phyloP scores from a whole-genome alignment of 495 filamentous ascomycete genomes.

The Filosporella fistucella region DNA sequence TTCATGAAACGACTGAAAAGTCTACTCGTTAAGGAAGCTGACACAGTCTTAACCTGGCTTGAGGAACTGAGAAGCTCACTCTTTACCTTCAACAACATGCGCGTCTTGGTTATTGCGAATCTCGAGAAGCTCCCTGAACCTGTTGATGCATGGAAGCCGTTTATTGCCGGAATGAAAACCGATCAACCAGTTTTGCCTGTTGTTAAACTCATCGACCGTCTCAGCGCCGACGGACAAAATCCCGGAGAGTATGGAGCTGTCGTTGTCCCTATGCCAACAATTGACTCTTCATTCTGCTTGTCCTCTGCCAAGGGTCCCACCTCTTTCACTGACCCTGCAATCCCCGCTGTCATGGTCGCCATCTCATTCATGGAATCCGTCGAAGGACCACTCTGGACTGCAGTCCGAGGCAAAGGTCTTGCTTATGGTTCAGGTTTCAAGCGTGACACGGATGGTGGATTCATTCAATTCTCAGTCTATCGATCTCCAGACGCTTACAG shows the following conservation, averaged over 20 bases:
- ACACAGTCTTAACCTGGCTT: slow-evolving; percentile 67
- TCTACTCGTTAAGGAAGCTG: slow-evolving; percentile 66
- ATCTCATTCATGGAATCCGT: slow-evolving; percentile 86
- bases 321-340: slow-evolving; percentile 66
- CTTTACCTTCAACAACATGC: slow-evolving; percentile 76
- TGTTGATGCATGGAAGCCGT: slow-evolving; percentile 76
- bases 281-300: slow-evolving; percentile 88
- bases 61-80: slow-evolving; percentile 69
- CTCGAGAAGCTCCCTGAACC: slow-evolving; percentile 71
- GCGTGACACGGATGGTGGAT: slow-evolving; percentile 70
- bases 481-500: slow-evolving; percentile 85
- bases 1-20: slow-evolving; percentile 82
- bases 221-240: slow-evolving; percentile 65
- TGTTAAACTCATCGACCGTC: slow-evolving; percentile 44
- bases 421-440: slow-evolving; percentile 82
- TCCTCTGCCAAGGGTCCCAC: slow-evolving; percentile 69
- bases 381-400: slow-evolving; percentile 91
- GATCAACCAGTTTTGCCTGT: slow-evolving; percentile 31
- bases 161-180: slow-evolving; percentile 33
- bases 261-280: slow-evolving; percentile 84
- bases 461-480: slow-evolving; percentile 77
- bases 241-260: slow-evolving; percentile 69
- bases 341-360: slow-evolving; percentile 84
- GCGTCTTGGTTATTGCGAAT: slow-evolving; percentile 79
- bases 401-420: slow-evolving; percentile 84